phyloP scores from a whole-genome alignment of 2,329 filamentous ascomycete species.

The Ilyonectria mors-panacis region DNA sequence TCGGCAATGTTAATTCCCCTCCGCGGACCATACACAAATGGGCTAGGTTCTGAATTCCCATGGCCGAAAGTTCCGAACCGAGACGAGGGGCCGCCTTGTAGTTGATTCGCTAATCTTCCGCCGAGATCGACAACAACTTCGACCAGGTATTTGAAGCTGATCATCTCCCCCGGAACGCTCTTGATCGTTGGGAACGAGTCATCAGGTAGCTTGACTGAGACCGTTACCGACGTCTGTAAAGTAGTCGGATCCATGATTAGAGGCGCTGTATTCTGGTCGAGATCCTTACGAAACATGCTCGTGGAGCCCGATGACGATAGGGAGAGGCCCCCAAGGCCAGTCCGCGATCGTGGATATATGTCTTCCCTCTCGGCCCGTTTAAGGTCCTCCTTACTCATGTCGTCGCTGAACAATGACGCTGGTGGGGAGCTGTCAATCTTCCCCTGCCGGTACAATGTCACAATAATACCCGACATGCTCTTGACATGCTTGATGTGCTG shows the following conservation, averaged over 20 bases:
- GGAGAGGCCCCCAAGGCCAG: conserved; percentile 88
- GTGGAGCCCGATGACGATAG: conserved; percentile 88
- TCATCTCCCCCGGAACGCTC: conserved; percentile 91
- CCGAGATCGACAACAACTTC: conserved; percentile 95
- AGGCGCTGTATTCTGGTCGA: conserved; percentile 90
- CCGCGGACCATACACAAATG: conserved; percentile 50
- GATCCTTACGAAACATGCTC: conserved; percentile 95
- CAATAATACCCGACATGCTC: conserved; percentile 92
- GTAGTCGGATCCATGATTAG: conserved; percentile 88
- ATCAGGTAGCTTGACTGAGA: conserved; percentile 88
- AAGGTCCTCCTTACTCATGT: conserved; percentile 73
- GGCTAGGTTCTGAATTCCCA: conserved; percentile 46
- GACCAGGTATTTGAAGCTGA: conserved; percentile 93
- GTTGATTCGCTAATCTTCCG: conserved; percentile 83
- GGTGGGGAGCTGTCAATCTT: conserved; percentile 84
- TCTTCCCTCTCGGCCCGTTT: conserved; percentile 83
- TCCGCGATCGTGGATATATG: conserved; percentile 88
- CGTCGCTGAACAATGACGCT: conserved; percentile 63
- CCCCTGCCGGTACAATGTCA: conserved; percentile 92
- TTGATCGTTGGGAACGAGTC: conserved; percentile 94
- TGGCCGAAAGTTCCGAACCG: conserved; percentile 56
- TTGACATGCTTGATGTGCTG: conserved; percentile 92
- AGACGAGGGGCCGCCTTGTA: conserved; percentile 71
- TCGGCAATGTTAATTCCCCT: conserved; percentile 80
- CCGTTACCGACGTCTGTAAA: conserved; percentile 84